Conservation (phyloP, 2,329 filamentous ascomycete species). For the Fusarium tjaetaba region DNA sequence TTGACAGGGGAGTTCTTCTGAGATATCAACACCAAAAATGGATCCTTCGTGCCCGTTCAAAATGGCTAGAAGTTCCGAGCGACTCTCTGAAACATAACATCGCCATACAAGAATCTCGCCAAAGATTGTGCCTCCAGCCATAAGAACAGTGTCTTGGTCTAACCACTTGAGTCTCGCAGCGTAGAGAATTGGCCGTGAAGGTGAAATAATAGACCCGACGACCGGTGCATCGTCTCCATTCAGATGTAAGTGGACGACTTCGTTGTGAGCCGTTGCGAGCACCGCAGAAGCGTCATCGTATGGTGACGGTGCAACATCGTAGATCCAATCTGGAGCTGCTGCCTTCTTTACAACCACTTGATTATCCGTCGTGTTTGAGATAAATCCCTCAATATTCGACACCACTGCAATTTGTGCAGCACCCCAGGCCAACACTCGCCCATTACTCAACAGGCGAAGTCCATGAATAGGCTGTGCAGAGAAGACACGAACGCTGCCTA, state of each 20-base stretch:
- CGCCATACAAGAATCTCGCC: slow-evolving; percentile 94
- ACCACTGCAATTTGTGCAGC: slow-evolving; percentile 63
- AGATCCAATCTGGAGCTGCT: slow-evolving; percentile 77
- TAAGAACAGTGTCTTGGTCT: slow-evolving; percentile 67
- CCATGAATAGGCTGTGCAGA: slow-evolving; percentile 78
- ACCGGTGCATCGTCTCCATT: slow-evolving; percentile 48
- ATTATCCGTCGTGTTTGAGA: slow-evolving; percentile 38
- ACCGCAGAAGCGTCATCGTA: slow-evolving; percentile 57
- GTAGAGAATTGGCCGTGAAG: slow-evolving; percentile 87
- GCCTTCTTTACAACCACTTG: slow-evolving; percentile 49
- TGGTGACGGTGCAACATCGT: slow-evolving; percentile 70
- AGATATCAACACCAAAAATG: slow-evolving; percentile 89
- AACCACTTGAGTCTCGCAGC: slow-evolving; percentile 79
- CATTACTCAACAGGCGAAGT: slow-evolving; percentile 58
- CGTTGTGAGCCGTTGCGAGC: slow-evolving; percentile 88
- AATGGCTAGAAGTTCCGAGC: slow-evolving; percentile 59
- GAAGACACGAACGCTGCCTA: slow-evolving; percentile 66
- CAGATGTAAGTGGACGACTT: slow-evolving; percentile 66
- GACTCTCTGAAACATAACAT: slow-evolving; percentile 56
- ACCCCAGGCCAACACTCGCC: slow-evolving; percentile 73
- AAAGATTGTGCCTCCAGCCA: slow-evolving; percentile 92
- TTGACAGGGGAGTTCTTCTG: slow-evolving; percentile 55
- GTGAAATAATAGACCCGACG: slow-evolving; percentile 65
- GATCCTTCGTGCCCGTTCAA: slow-evolving; percentile 86
- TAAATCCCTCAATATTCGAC: slow-evolving; percentile 38